These are phyloP conservation scores for Ceriops zippeliana DNA, from an alignment of 345 rosid genomes.

Conservation along the genomic window DNA sequence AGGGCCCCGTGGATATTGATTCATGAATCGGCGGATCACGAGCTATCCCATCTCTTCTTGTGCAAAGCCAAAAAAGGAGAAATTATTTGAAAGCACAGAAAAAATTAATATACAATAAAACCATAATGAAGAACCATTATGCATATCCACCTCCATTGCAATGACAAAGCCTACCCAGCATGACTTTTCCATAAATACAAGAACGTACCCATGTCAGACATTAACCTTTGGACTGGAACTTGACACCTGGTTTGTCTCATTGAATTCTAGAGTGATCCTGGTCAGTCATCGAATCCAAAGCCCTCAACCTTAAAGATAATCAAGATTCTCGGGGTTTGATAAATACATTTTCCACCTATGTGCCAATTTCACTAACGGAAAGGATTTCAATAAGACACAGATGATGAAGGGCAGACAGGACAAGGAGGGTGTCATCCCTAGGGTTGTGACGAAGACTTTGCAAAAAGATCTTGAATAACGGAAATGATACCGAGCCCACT, in stretches of 20 bases:
- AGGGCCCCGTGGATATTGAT: constrained; percentile 9
- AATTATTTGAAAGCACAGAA: not conserved
- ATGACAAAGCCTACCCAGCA: not conserved
- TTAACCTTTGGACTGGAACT: constrained; percentile 10
- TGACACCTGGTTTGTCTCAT: not conserved
- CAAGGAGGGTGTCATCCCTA: constrained; percentile 56
- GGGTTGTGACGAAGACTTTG: constrained; percentile 67
- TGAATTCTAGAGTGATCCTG: constrained; percentile 17
- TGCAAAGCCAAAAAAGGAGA: not conserved
- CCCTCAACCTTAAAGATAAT: constrained; percentile 16
- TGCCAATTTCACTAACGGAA: constrained; percentile 31
- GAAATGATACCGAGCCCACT: too few species aligned
- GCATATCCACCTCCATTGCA: not conserved
- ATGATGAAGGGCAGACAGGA: constrained; percentile 47
- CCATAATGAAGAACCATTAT: not conserved
- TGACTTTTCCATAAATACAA: not conserved
- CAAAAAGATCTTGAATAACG: constrained; percentile 18
- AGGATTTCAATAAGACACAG: constrained; percentile 23
- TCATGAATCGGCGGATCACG: constrained; percentile 14
- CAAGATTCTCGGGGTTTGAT: constrained; percentile 3
- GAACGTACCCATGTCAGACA: not conserved
- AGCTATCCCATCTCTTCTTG: constrained; percentile 20
- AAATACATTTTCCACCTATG: constrained; percentile 9
- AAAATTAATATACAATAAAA: not conserved
- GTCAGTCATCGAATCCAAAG: constrained; percentile 34